phyloP scores from a whole-genome alignment of 1,284 basidiomycete genomes.

The Cutaneotrichosporon dermatis region DNA sequence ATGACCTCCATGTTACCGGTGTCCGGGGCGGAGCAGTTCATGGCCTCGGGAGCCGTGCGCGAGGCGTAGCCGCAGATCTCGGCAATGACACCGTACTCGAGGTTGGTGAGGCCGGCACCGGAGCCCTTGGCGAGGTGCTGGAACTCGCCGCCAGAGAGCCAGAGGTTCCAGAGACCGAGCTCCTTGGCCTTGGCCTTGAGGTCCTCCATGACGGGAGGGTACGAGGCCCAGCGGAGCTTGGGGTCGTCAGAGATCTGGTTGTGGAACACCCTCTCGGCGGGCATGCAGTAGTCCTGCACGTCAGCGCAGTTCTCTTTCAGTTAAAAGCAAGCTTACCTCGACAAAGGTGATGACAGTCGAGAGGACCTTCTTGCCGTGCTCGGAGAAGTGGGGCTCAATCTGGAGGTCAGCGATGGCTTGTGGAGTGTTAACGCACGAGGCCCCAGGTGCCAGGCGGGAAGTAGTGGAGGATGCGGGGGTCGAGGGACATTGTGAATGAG shows the following conservation, averaged over 20 bases:
- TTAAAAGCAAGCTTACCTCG: slow-evolving; percentile 56
- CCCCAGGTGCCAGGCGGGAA: slow-evolving; percentile 27
- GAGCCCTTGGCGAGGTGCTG: slow-evolving; percentile 58
- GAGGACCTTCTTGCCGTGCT: slow-evolving; percentile 78
- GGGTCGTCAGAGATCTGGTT: slow-evolving; percentile 77
- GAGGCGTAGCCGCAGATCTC: slow-evolving; percentile 84
- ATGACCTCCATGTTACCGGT: slow-evolving; percentile 98
- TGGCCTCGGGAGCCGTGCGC: slow-evolving; percentile 74
- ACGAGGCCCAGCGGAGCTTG: slow-evolving; percentile 72
- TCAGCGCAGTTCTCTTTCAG: neutral
- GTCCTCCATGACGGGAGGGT: slow-evolving; percentile 74
- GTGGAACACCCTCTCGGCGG: slow-evolving; percentile 71
- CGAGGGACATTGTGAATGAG: slow-evolving; percentile 14
- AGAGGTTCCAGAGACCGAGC: slow-evolving; percentile 93
- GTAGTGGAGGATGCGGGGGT: slow-evolving; percentile 22
- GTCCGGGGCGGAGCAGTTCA: slow-evolving; percentile 92
- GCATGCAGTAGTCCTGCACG: slow-evolving; percentile 75
- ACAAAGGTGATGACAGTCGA: slow-evolving; percentile 79
- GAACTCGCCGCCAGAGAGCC: slow-evolving; percentile 90
- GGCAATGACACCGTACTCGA: slow-evolving; percentile 94
- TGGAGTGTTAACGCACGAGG: slow-evolving; percentile 17
- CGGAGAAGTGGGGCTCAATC: slow-evolving; percentile 87
- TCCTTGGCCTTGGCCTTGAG: slow-evolving; percentile 84
- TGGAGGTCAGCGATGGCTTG: slow-evolving; percentile 37
- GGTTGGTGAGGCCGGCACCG: slow-evolving; percentile 84